These are phyloP conservation scores for Echinochloa phyllopogon DNA, from an alignment of 176 grass and related monocot genomes.

Conservation along the genomic window DNA sequence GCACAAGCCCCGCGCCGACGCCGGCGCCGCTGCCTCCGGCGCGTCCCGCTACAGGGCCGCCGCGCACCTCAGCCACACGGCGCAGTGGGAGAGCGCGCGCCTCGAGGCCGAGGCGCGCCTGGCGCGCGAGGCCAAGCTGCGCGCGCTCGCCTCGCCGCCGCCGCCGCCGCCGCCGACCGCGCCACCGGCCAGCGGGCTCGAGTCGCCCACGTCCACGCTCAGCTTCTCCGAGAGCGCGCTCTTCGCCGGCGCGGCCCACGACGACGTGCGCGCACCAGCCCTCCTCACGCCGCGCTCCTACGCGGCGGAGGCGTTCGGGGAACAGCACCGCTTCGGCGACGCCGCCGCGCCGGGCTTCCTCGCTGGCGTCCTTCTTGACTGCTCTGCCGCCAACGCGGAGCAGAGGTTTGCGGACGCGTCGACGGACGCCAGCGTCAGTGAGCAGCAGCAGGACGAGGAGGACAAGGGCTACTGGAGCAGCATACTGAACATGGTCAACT, in stretches of 20 bases:
- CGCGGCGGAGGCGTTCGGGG: constrained; percentile 29
- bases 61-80: constrained; percentile 88
- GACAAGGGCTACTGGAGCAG: constrained; percentile 73
- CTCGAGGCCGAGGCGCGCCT: constrained; percentile 88
- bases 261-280: background rate
- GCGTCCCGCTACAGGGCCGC: constrained; percentile 43
- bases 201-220: constrained; percentile 69
- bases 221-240: constrained; percentile 58
- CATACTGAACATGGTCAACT: constrained; percentile 66
- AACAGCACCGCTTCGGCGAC: constrained; percentile 4
- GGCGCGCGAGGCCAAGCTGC: constrained; percentile 70
- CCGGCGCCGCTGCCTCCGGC: background rate
- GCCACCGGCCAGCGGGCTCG: constrained; percentile 28
- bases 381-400: background rate
- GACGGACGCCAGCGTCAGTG: background rate
- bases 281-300: background rate
- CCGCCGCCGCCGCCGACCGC: background rate
- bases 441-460: constrained; percentile 16
- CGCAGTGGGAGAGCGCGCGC: constrained; percentile 88
- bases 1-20: constrained; percentile 63
- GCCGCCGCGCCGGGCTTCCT: background rate
- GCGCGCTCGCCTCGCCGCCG: constrained; percentile 39
- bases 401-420: constrained; percentile 27
- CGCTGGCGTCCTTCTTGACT: constrained; percentile 18
- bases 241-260: background rate